phyloP scores from a whole-genome alignment of 2,329 filamentous ascomycete genomes.

The Boeremia exigua region DNA sequence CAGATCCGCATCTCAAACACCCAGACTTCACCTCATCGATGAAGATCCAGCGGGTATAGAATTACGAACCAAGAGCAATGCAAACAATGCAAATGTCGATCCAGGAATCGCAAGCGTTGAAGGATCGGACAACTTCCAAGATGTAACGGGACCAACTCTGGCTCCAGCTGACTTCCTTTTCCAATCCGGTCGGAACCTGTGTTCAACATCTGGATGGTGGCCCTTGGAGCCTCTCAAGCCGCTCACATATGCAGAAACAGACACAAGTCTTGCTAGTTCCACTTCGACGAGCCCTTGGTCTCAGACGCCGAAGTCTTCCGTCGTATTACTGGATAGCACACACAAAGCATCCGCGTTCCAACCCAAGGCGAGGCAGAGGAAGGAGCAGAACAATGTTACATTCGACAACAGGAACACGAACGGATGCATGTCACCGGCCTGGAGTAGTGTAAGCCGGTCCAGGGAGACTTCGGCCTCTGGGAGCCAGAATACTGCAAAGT shows the following conservation, averaged over 20 bases:
- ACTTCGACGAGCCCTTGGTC: conserved; percentile 24
- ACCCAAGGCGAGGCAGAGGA: neutral
- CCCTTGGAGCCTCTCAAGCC: conserved; percentile 10
- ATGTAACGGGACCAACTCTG: neutral
- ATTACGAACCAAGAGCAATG: neutral
- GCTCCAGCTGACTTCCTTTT: conserved; percentile 24
- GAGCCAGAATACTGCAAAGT: neutral
- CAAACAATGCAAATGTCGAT: neutral
- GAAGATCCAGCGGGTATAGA: neutral
- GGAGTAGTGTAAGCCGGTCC: neutral
- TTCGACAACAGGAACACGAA: neutral
- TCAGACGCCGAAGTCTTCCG: conserved; percentile 11
- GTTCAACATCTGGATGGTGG: conserved; percentile 33
- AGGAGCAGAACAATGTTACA: neutral
- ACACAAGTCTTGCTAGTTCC: conserved; percentile 1
- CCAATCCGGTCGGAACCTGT: conserved; percentile 27
- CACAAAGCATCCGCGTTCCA: conserved; percentile 16
- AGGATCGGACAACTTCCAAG: neutral
- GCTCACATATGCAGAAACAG: conserved; percentile 15
- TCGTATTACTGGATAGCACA: conserved; percentile 3
- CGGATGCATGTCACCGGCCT: conserved; percentile 9
- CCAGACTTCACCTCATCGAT: neutral
- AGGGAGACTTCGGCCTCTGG: neutral
- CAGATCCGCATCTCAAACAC: neutral
- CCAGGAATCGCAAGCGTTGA: neutral